These are phyloP conservation scores for Argentina anserina DNA, from an alignment of 306 rosid species.

Conservation along the genomic window DNA sequence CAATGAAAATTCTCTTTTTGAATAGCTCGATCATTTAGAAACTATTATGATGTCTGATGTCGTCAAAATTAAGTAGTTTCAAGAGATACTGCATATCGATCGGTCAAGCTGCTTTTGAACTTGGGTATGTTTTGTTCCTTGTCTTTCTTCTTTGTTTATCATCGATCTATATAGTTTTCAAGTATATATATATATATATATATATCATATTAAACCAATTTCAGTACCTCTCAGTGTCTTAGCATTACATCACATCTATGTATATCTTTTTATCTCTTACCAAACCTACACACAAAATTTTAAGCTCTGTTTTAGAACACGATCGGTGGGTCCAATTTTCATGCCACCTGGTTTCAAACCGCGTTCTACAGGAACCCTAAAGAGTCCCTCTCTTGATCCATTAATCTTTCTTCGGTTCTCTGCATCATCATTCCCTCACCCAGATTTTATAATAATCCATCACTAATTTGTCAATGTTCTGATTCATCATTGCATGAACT, in stretches of 20 bases:
- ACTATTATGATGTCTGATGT: neutral
- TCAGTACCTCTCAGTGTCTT: neutral
- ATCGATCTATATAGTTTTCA: neutral
- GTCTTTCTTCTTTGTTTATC: neutral
- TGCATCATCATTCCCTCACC: neutral
- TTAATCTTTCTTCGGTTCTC: neutral
- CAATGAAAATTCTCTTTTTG: too few relatives aligned
- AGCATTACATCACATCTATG: neutral
- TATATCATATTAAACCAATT: neutral
- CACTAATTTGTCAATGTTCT: constrained; percentile 8
- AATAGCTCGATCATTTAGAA: neutral
- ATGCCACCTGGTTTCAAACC: constrained; percentile 55
- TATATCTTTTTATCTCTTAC: neutral
- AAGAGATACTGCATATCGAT: too few relatives aligned
- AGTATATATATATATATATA: too few relatives aligned
- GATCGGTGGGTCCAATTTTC: constrained; percentile 2
- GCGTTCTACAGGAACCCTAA: constrained; percentile 44
- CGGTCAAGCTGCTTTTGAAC: neutral
- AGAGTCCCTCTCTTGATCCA: neutral
- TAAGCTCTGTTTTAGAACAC: neutral
- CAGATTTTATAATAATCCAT: constrained; percentile 16
- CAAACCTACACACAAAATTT: neutral
- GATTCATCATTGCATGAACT: constrained; percentile 1
- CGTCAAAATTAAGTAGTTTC: neutral
- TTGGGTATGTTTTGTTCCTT: neutral